A percentile compares a stretch with the other conserved stretches of the same genome.
Evolutionary conservation across 805 yeast genomes (phyloP).

Genomic region (Metschnikowia vanudenii): DNA sequence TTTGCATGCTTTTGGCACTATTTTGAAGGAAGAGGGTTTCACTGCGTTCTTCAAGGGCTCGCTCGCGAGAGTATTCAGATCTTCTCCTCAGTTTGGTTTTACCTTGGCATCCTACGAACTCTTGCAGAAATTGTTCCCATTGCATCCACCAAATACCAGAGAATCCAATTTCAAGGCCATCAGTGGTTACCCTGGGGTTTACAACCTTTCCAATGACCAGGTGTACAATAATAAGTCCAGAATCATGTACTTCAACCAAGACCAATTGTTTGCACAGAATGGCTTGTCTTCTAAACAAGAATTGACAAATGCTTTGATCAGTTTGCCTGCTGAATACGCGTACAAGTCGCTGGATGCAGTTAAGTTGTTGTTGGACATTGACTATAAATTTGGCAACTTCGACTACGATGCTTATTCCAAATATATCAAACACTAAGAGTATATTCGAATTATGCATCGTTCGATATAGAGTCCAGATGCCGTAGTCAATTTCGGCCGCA

Average conservation of each 20-base stretch:
- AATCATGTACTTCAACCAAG: constrained; percentile 35
- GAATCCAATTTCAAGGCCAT: constrained; percentile 45
- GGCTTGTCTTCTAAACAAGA: constrained; percentile 26
- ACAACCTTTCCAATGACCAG: constrained; percentile 39
- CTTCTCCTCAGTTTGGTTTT: constrained; percentile 97
- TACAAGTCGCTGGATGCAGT: constrained; percentile 62
- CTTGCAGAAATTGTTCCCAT: constrained; percentile 75
- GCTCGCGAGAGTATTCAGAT: constrained; percentile 87
- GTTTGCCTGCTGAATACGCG: constrained; percentile 44
- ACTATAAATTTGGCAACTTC: constrained; percentile 59
- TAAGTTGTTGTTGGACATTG: constrained; percentile 60
- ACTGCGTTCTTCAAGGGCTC: constrained; percentile 94
- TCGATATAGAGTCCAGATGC: neutral
- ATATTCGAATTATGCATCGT: neutral
- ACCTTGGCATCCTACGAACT: constrained; percentile 96
- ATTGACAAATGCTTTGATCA: constrained; percentile 40
- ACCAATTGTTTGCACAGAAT: constrained; percentile 34
- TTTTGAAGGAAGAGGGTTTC: constrained; percentile 78
- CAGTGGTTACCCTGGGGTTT: constrained; percentile 46
- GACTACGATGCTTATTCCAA: constrained; percentile 47
- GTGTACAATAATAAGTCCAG: constrained; percentile 40
- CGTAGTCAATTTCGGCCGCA: too few species aligned
- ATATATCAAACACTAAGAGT: constrained; percentile 26
- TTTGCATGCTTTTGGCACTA: constrained; percentile 70
- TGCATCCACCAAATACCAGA: constrained; percentile 49